Base-by-base conservation (phyloP, 1,284 basidiomycete species). In the Leccinum huronense region DNA sequence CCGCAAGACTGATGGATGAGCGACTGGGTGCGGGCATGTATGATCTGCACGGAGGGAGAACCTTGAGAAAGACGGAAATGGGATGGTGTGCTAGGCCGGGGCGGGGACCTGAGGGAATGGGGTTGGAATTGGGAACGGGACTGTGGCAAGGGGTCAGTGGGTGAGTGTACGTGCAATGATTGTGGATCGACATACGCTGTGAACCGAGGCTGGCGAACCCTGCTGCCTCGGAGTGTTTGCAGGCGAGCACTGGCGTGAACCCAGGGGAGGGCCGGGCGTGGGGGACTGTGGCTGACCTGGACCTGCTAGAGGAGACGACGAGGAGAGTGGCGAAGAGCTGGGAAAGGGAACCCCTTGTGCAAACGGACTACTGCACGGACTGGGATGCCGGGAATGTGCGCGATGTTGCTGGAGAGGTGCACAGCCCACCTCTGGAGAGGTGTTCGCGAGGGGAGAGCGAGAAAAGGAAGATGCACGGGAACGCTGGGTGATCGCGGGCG, bases 1-100 rank as follows among this genome's bases (percentile, higher is more conserved):
- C 40, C 63, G 63, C 65, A 59, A n/a, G 70, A 67, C 31, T 63
- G 70, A 1, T 73, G 66, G 27, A 72, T 65, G 27, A 65, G 60
- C 0, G 68, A 74, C 13, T 66, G 64, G 5, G 70, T 72, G 5
- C 68, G 67, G 30, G 61, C 30, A 16, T 58, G 68, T 1, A 60
- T 38, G 5, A n/a, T 42, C 14, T 64, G 71, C 36, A 60, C 14
- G 3, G 67, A 61, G 5, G 69, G 64, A 1, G 63, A 64, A 2
- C 53, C 51, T 14, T 66, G 60, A 5, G 62, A n/a, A 31, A 57
- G 13, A 31, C 61, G 57, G 34, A 57, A 58, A 48, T 67, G 58
- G 3, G 69, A 67, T 14, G 59, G 61, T 1, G 60, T 13, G 45
- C 45, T 51, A 13, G 23, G 23, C 4, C 63, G 60, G 33, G 58